phyloP scores from a whole-genome alignment of 257 asterid genomes.

The Oldenlandia corymbosa region DNA sequence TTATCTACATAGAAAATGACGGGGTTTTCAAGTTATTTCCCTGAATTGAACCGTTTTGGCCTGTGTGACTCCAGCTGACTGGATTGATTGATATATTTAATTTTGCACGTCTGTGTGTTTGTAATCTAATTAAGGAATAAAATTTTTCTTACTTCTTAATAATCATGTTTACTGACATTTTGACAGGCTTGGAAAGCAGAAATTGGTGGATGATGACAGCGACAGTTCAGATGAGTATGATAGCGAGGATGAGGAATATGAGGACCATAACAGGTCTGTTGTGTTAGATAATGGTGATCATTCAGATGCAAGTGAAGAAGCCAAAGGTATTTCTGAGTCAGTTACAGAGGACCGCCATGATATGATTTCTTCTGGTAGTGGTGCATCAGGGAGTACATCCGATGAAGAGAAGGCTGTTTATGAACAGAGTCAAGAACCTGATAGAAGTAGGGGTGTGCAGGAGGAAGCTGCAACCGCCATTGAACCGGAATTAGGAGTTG shows the following conservation, averaged over 20 bases:
- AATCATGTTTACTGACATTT: slow-evolving; percentile 1
- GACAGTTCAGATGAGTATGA: slow-evolving; percentile 48
- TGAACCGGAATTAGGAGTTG: slow-evolving; percentile 15
- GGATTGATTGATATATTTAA: too few species aligned
- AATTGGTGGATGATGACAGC: slow-evolving; percentile 59
- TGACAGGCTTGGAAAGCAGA: slow-evolving; percentile 75
- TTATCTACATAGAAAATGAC: not conserved
- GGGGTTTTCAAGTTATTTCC: not conserved
- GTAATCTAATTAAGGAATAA: too few species aligned
- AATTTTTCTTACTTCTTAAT: not conserved
- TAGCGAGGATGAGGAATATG: slow-evolving; percentile 33
- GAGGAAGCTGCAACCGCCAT: slow-evolving; percentile 9
- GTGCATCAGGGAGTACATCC: slow-evolving; percentile 34
- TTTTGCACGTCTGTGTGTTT: too few species aligned
- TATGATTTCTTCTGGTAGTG: slow-evolving; percentile 31
- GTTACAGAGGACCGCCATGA: slow-evolving; percentile 22
- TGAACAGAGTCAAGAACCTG: slow-evolving; percentile 28
- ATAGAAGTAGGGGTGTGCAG: slow-evolving; percentile 11
- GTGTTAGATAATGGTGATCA: slow-evolving; percentile 42
- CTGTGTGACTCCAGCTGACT: not conserved
- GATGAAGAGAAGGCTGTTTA: slow-evolving; percentile 51
- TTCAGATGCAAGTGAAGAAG: slow-evolving; percentile 64
- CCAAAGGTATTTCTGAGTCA: slow-evolving; percentile 47
- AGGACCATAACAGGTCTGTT: slow-evolving; percentile 52
- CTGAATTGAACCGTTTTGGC: not conserved